Evolutionary conservation across 192 early-diverging fungal genomes (phyloP), one percentile per base, ranked within the genome.

Genomic region (Podila minutissima): DNA sequence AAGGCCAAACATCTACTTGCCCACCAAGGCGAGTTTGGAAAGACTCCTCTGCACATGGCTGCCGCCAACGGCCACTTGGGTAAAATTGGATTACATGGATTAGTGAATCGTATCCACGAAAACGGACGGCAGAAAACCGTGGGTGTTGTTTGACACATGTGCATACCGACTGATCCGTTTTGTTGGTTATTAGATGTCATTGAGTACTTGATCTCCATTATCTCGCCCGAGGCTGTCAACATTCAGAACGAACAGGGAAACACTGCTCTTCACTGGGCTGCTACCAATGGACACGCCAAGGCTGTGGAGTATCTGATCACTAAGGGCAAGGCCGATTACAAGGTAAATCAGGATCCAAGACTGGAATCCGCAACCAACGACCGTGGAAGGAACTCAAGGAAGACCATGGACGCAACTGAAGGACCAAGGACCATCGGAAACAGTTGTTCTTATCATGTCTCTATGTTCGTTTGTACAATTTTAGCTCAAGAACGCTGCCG

Each of bases 231-330:
- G 29, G 66, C 71, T 61, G 67, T 92, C 72, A 89, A 91, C 69
- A 71, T 70, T 48, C 84, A 85, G 60, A 92, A 91, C 71, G 83
- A 89, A 26, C 83, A 87, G 74, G 91, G 90, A 61, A 91, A 91
- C 72, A 90, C 93, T 20, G 86, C 95, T 32, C 83, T 96, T 51
- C 95, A 96, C 74, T 96, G 95, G 95, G 93, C 93, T 60, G 93
- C 93, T 13, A 82, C 94, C 7, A 96, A 96, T 79, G 94, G 95
- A 3, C 92, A 95, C 67, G 55, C 86, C 67, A 86, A 91, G 53
- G 84, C 87, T 55, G 93, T 94, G 8, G 79, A 94, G 72, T 8
- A 83, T 29, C 69, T 96, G 60, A 81, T 95, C 13, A 76, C 62
- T 4, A 71, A 79, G 55, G 94, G 93, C 29, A 73, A 72, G 26